phyloP scores from a whole-genome alignment of 441 rosid genomes.

The Kokia cookei region DNA sequence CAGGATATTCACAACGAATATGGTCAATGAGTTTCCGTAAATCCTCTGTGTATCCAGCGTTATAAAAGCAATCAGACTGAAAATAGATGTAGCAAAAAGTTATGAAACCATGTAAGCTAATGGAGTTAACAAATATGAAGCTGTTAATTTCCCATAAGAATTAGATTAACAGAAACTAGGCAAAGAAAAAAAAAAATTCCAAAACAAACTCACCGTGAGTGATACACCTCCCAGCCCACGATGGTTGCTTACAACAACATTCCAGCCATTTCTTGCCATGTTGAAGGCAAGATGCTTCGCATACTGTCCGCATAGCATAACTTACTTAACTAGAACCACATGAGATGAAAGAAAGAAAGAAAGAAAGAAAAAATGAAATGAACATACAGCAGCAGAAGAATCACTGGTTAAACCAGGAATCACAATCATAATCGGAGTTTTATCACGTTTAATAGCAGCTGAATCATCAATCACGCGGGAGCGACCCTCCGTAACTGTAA shows the following conservation, averaged over 20 bases:
- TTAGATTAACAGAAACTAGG: background rate
- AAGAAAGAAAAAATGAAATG: background rate
- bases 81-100: background rate
- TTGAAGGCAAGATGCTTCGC: constrained; percentile 21
- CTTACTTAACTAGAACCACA: background rate
- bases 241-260: constrained; percentile 82
- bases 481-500: constrained; percentile 33
- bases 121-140: background rate
- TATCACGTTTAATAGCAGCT: constrained; percentile 36
- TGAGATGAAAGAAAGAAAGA: background rate
- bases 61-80: constrained; percentile 84
- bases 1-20: background rate
- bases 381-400: constrained; percentile 65
- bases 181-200: background rate
- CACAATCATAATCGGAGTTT: constrained; percentile 57
- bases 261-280: constrained; percentile 61
- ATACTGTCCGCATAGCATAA: constrained; percentile 17
- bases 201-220: constrained; percentile 52
- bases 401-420: constrained; percentile 89
- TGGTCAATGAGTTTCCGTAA: constrained; percentile 17
- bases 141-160: background rate
- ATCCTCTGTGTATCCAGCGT: constrained; percentile 91
- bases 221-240: constrained; percentile 83
- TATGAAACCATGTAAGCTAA: background rate
- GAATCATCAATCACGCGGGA: constrained; percentile 12